A percentile compares a stretch with the other conserved stretches of the same genome.
phyloP scores from a whole-genome alignment of 352 stramenopile species.

The Pythium aquatile region DNA sequence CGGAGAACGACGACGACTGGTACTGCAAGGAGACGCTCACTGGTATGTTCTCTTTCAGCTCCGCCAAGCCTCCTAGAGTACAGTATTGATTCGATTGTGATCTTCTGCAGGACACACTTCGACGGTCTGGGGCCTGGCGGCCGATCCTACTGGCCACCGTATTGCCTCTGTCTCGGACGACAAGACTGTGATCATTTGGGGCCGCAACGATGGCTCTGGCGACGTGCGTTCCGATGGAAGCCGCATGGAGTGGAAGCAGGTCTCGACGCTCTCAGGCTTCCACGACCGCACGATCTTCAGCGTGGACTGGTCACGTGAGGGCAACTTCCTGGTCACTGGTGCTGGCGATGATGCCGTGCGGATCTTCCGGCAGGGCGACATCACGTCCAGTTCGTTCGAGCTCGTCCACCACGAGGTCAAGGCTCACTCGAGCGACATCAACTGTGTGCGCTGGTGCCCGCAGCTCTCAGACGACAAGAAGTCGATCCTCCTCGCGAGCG shows the following conservation, averaged over 20 bases:
- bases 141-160: constrained; percentile 71
- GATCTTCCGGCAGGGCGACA: constrained; percentile 68
- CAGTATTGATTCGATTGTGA: background rate
- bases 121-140: constrained; percentile 93
- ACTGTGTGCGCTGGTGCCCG: constrained; percentile 80
- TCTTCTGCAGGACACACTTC: constrained; percentile 69
- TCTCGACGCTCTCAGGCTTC: constrained; percentile 70
- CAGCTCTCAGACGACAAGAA: constrained; percentile 30
- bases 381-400: constrained; percentile 46
- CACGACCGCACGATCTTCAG: constrained; percentile 92
- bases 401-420: constrained; percentile 60
- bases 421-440: constrained; percentile 72
- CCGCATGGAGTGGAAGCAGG: constrained; percentile 80
- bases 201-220: constrained; percentile 65
- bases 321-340: constrained; percentile 87
- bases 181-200: constrained; percentile 92
- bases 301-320: constrained; percentile 89
- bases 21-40: constrained; percentile 93
- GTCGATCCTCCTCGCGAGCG: constrained; percentile 61
- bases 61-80: background rate
- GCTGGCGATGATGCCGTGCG: constrained; percentile 91
- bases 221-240: constrained; percentile 46
- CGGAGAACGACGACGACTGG: constrained; percentile 96
- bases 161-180: constrained; percentile 93
- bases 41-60: constrained; percentile 29